These are phyloP conservation scores for Cercospora sp. DNA, from an alignment of 2,329 filamentous ascomycete genomes.

Conservation along the genomic window DNA sequence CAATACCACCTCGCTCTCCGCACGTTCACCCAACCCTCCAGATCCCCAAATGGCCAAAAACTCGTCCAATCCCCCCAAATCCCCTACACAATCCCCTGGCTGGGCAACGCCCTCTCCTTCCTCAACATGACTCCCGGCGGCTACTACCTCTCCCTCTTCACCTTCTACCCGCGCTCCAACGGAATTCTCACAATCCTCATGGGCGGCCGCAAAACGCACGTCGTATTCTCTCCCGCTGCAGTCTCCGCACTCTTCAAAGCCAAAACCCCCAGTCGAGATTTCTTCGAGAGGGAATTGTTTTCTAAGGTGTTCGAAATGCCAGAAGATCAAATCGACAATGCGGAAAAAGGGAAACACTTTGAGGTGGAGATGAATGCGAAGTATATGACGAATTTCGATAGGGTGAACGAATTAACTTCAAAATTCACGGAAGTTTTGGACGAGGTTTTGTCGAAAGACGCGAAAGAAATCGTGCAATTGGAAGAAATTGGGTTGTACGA, in stretches of 20 bases:
- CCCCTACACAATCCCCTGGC: slow-evolving; percentile 35
- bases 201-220: slow-evolving; percentile 34
- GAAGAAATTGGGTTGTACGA: slow-evolving; percentile 33
- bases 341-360: slow-evolving; percentile 27
- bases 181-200: slow-evolving; percentile 36
- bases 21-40: slow-evolving; percentile 11
- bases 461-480: slow-evolving; percentile 24
- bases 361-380: slow-evolving; percentile 34
- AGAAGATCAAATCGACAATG: slow-evolving; percentile 29
- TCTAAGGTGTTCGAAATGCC: slow-evolving; percentile 32
- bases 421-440: slow-evolving; percentile 31
- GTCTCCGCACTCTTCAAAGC: slow-evolving; percentile 37
- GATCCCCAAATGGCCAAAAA: slow-evolving; percentile 17
- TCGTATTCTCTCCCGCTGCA: slow-evolving; percentile 31
- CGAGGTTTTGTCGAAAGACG: slow-evolving; percentile 28
- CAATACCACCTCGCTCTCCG: slow-evolving; percentile 28
- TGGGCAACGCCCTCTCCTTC: slow-evolving; percentile 36
- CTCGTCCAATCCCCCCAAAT: slow-evolving; percentile 30
- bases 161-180: slow-evolving; percentile 30
- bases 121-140: slow-evolving; percentile 30
- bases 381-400: slow-evolving; percentile 35
- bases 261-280: slow-evolving; percentile 28
- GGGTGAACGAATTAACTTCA: slow-evolving; percentile 37
- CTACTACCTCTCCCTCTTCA: slow-evolving; percentile 35
- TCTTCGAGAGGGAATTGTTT: slow-evolving; percentile 34